A percentile compares a stretch with the other conserved stretches of the same genome.
Evolutionary conservation across 108 stramenopile genomes (phyloP).

Genomic region (Nitzschia sp.): DNA sequence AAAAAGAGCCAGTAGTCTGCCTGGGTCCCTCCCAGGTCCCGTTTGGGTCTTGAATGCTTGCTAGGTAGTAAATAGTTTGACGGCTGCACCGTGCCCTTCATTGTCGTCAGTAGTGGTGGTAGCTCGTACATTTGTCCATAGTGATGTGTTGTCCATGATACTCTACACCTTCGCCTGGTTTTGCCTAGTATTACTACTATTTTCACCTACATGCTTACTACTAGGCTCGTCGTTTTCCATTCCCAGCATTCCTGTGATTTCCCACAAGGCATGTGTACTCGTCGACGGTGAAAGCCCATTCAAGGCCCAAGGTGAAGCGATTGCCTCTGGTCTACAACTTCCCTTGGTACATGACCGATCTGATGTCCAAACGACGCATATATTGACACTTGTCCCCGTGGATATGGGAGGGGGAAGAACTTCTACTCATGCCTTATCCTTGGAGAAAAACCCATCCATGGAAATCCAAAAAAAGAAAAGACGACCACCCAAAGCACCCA

Average conservation of each 20-base stretch:
- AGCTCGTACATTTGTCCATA: too few species aligned
- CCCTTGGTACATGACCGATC: background rate
- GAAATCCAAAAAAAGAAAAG: background rate
- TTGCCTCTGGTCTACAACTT: background rate
- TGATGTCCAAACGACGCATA: background rate
- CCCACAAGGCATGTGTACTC: background rate
- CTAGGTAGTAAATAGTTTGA: too few species aligned
- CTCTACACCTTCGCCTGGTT: too few species aligned
- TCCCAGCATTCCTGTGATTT: background rate
- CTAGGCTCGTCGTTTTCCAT: background rate
- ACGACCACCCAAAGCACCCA: conserved; percentile 8
- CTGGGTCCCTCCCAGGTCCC: too few species aligned
- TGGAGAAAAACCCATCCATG: conserved; percentile 7
- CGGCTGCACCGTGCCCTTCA: too few species aligned
- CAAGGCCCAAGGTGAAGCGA: background rate
- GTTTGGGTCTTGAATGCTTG: too few species aligned
- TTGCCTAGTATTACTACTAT: too few species aligned
- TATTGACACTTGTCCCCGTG: conserved; percentile 20
- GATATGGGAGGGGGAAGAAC: background rate
- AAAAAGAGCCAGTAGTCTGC: too few species aligned
- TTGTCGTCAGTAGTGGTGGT: too few species aligned
- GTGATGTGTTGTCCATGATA: too few species aligned
- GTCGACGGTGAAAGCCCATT: background rate
- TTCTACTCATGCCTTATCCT: conserved; percentile 24
- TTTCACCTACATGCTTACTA: too few species aligned